Evolutionary conservation across 2,329 filamentous ascomycete species (phyloP).

Genomic region (Ophiobolus disseminans): DNA sequence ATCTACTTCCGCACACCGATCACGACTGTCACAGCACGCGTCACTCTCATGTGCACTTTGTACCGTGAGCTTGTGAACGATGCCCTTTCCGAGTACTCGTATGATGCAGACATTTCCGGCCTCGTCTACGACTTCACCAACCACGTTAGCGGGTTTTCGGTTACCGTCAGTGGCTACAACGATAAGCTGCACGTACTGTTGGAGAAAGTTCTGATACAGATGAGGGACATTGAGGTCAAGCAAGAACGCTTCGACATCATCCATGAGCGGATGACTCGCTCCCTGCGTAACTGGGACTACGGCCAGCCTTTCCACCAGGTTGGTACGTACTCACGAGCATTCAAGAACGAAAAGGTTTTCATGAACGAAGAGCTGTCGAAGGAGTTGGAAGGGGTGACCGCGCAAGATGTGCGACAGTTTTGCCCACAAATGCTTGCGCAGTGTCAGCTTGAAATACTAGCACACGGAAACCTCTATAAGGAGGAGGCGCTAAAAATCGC

Average conservation of each 20-base stretch:
- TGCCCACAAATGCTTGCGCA: constrained; percentile 82
- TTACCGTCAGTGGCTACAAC: constrained; percentile 89
- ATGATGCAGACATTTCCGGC: constrained; percentile 92
- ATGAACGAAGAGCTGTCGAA: constrained; percentile 80
- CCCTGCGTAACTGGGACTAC: constrained; percentile 85
- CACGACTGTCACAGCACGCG: constrained; percentile 79
- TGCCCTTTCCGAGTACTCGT: constrained; percentile 89
- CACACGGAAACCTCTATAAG: constrained; percentile 92
- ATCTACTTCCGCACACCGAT: constrained; percentile 81
- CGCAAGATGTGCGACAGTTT: constrained; percentile 77
- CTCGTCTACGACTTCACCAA: constrained; percentile 80
- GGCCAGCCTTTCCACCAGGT: constrained; percentile 91
- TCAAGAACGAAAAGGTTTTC: constrained; percentile 78
- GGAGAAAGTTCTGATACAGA: constrained; percentile 83
- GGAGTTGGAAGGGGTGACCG: constrained; percentile 77
- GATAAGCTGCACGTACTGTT: constrained; percentile 92
- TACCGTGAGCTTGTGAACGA: constrained; percentile 89
- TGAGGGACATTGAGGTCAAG: constrained; percentile 83
- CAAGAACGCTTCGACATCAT: constrained; percentile 91
- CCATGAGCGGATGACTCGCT: constrained; percentile 80
- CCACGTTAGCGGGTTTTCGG: constrained; percentile 74
- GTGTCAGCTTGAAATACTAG: constrained; percentile 84
- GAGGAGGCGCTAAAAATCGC: constrained; percentile 89
- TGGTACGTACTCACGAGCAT: constrained; percentile 79
- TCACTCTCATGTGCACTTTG: constrained; percentile 76